Conservation (phyloP, 2,329 filamentous ascomycete species). For the Xylaria sp. region DNA sequence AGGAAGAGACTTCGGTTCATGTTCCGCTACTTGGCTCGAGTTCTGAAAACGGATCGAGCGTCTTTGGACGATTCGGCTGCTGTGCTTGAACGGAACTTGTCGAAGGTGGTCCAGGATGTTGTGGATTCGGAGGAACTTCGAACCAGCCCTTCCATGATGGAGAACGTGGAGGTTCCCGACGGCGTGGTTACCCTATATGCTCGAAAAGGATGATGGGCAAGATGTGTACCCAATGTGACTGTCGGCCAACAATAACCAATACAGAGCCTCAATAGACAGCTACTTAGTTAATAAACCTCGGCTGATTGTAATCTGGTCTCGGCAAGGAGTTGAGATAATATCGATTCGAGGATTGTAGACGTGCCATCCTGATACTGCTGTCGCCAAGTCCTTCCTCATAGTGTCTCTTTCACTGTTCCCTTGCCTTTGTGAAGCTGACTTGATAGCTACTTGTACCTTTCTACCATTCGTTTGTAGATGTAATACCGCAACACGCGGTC, state of each 20-base stretch:
- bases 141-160: slow-evolving; percentile 1
- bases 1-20: slow-evolving; percentile 24
- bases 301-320: too few species aligned
- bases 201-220: neutral
- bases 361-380: neutral
- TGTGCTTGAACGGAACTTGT: slow-evolving; percentile 6
- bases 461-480: neutral
- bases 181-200: neutral
- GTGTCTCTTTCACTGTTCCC: too few species aligned
- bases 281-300: too few species aligned
- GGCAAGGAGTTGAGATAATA: too few species aligned
- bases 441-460: neutral
- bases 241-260: neutral
- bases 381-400: too few species aligned
- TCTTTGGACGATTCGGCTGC: neutral
- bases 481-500: neutral
- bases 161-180: neutral
- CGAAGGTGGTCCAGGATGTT: neutral
- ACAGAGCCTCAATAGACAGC: neutral
- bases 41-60: slow-evolving; percentile 13
- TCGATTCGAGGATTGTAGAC: too few species aligned
- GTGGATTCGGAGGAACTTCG: slow-evolving; percentile 3
- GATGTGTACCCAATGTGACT: neutral
- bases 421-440: neutral
- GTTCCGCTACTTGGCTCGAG: slow-evolving; percentile 30